Conservation (phyloP, 345 rosid species). For the Eucalyptus melliodora region DNA sequence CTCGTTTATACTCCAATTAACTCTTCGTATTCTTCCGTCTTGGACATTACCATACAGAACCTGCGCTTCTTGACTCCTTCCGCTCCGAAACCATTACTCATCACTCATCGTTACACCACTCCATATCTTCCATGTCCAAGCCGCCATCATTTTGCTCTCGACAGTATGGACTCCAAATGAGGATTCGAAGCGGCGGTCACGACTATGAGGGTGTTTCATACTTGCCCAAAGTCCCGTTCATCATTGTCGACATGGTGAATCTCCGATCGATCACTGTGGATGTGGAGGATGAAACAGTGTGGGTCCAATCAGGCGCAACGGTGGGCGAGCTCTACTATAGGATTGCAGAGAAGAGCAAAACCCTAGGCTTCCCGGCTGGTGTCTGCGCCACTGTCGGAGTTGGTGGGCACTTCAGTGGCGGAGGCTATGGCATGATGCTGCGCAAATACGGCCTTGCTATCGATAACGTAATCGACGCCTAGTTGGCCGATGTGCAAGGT, state of each 20-base stretch:
- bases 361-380: background rate
- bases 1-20: background rate
- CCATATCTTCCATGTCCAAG: constrained; percentile 18
- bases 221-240: background rate
- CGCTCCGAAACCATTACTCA: background rate
- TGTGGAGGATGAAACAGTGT: background rate
- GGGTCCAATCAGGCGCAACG: background rate
- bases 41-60: background rate
- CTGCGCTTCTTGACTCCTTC: background rate
- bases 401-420: background rate
- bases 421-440: background rate
- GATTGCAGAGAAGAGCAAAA: background rate
- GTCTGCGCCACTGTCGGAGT: background rate
- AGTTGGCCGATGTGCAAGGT: background rate
- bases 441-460: background rate
- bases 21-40: background rate
- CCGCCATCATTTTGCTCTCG: constrained; percentile 16
- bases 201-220: background rate
- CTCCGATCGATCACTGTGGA: background rate
- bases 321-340: background rate
- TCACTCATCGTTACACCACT: constrained; percentile 15
- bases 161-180: background rate
- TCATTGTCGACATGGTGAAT: background rate
- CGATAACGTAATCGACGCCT: background rate
- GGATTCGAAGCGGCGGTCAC: background rate